These are phyloP conservation scores for Eutypa lata DNA, from an alignment of 2,329 filamentous ascomycete species.

Conservation along the genomic window DNA sequence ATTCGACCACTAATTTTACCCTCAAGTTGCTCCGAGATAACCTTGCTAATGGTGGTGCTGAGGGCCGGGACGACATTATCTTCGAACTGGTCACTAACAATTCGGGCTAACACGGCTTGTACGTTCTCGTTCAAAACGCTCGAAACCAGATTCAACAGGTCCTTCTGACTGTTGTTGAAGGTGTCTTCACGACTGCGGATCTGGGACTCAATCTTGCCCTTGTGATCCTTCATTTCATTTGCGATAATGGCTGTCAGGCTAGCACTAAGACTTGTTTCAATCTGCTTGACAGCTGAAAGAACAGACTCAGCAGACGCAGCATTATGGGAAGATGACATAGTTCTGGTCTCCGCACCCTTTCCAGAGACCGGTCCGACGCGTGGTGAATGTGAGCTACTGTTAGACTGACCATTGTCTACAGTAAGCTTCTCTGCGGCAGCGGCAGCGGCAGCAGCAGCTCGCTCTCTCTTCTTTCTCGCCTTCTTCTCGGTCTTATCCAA, in stretches of 20 bases:
- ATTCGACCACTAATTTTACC: constrained; percentile 65
- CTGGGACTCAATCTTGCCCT: constrained; percentile 65
- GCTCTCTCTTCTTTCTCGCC: constrained; percentile 45
- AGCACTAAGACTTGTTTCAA: constrained; percentile 49
- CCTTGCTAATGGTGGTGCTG: constrained; percentile 61
- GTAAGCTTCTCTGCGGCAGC: constrained; percentile 42
- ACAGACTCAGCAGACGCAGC: constrained; percentile 40
- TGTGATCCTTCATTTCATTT: constrained; percentile 54
- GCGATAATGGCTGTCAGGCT: constrained; percentile 46
- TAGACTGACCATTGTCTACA: constrained; percentile 35
- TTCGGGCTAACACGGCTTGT: constrained; percentile 69
- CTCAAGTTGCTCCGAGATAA: constrained; percentile 69
- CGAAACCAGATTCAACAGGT: constrained; percentile 56
- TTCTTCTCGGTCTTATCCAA: constrained; percentile 31
- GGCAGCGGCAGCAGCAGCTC: constrained; percentile 46
- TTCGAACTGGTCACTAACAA: constrained; percentile 74
- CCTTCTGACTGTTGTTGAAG: constrained; percentile 51
- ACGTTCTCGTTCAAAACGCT: constrained; percentile 61
- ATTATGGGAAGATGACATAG: constrained; percentile 17
- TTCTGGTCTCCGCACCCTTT: constrained; percentile 30
- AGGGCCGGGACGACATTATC: constrained; percentile 73
- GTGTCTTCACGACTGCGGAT: constrained; percentile 47
- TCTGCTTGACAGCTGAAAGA: constrained; percentile 51
- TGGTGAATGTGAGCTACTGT: constrained; percentile 34
- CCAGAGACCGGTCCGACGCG: constrained; percentile 29